Percentiles rank a stretch among this genome's conserved stretches.
These are phyloP conservation scores for Fusarium oligoseptatum DNA, from an alignment of 2,329 filamentous ascomycete species.

Conservation along the genomic window DNA sequence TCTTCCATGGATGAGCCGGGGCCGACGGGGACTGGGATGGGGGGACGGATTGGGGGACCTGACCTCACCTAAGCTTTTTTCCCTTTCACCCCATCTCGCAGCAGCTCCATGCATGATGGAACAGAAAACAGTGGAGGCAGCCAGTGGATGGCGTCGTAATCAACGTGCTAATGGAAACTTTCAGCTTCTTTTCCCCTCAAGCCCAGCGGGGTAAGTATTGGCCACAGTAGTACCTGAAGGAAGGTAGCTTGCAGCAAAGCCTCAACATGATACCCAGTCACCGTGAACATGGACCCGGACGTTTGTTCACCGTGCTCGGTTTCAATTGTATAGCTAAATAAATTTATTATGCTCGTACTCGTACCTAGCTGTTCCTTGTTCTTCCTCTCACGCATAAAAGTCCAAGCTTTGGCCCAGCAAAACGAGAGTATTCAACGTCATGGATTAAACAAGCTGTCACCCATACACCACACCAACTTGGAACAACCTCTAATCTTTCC, in stretches of 20 bases:
- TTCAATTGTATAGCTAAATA: neutral
- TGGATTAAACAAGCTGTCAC: slow-evolving; percentile 15
- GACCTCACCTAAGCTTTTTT: neutral
- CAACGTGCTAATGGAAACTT: slow-evolving; percentile 1
- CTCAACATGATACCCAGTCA: neutral
- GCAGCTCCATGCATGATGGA: neutral
- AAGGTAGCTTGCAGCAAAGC: neutral
- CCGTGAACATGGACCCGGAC: neutral
- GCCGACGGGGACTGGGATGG: slow-evolving; percentile 1
- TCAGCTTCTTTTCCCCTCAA: neutral
- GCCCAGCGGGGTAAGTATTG: neutral
- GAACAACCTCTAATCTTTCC: slow-evolving; percentile 16
- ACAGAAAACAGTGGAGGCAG: neutral
- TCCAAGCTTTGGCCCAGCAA: neutral
- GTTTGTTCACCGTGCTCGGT: neutral
- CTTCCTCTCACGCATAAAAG: neutral
- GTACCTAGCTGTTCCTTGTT: neutral
- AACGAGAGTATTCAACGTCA: neutral
- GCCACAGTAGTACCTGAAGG: neutral
- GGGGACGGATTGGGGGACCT: neutral
- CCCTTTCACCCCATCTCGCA: neutral
- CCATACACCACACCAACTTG: neutral
- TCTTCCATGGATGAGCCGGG: neutral
- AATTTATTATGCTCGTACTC: neutral
- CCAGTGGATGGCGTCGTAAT: slow-evolving; percentile 4